A percentile compares a stretch with the other conserved stretches of the same genome.
Conservation (phyloP, 495 filamentous ascomycete species). For the Tuber indicum region DNA sequence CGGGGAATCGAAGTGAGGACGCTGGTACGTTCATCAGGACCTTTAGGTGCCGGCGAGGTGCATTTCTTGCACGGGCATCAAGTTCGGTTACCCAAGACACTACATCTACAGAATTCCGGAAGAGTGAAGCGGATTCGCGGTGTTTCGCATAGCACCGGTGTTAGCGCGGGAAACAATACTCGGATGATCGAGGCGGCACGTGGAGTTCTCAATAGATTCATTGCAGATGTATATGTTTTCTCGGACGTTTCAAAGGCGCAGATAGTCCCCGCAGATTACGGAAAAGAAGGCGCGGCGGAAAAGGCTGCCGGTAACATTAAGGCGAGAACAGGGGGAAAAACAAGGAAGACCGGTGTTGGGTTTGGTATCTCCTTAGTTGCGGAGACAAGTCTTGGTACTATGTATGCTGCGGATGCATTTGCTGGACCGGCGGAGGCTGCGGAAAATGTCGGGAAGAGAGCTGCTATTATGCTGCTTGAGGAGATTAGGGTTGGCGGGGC, state of each 20-base stretch:
- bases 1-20: conserved; percentile 83
- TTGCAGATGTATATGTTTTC: conserved; percentile 79
- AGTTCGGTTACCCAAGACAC: conserved; percentile 82
- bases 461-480: conserved; percentile 84
- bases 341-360: conserved; percentile 70
- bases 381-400: conserved; percentile 73
- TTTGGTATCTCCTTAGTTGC: conserved; percentile 88
- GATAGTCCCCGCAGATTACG: conserved; percentile 53
- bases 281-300: conserved; percentile 59
- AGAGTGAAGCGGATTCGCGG: conserved; percentile 83
- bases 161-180: conserved; percentile 83
- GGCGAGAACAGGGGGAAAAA: conserved; percentile 50
- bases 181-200: conserved; percentile 88
- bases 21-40: conserved; percentile 72
- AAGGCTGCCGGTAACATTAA: conserved; percentile 53
- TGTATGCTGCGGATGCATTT: conserved; percentile 81
- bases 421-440: conserved; percentile 75
- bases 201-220: conserved; percentile 77
- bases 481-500: conserved; percentile 74
- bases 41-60: conserved; percentile 86
- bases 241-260: conserved; percentile 57
- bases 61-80: conserved; percentile 71
- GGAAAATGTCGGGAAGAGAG: conserved; percentile 81
- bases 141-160: conserved; percentile 85
- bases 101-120: conserved; percentile 82